These are phyloP conservation scores for Candida glaebosa DNA, from an alignment of 805 yeast species.

Conservation along the genomic window DNA sequence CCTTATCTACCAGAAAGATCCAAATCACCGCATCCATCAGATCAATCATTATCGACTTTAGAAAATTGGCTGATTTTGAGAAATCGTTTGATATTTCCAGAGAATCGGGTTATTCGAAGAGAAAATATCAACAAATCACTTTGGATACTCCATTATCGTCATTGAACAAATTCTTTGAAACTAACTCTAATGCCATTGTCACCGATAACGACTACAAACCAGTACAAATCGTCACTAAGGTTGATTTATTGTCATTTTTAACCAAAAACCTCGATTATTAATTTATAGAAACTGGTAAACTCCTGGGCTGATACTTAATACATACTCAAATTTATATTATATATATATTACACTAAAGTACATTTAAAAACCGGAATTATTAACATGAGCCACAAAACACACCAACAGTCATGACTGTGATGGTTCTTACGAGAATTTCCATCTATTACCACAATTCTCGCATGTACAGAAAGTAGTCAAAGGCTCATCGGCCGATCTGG, in stretches of 20 bases:
- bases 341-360: conserved; percentile 3
- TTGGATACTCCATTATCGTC: conserved; percentile 62
- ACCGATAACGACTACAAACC: conserved; percentile 71
- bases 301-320: too few relatives aligned
- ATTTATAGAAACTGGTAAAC: conserved; percentile 4
- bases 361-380: neutral
- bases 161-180: conserved; percentile 77
- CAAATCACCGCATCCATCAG: conserved; percentile 53
- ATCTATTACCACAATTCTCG: conserved; percentile 94
- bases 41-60: conserved; percentile 68
- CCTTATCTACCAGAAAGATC: conserved; percentile 58
- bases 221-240: conserved; percentile 82
- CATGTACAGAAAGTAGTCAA: conserved; percentile 97
- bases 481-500: conserved; percentile 98
- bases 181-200: conserved; percentile 78
- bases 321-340: too few relatives aligned
- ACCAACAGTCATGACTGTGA: neutral
- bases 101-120: conserved; percentile 53
- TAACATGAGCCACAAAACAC: conserved; percentile 1
- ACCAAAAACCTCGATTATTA: conserved; percentile 29
- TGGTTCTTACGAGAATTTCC: conserved; percentile 80
- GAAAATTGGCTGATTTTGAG: conserved; percentile 63
- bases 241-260: conserved; percentile 64
- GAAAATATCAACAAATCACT: conserved; percentile 64
- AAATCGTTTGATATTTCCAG: conserved; percentile 61